Conservation (phyloP, 768 basidiomycete genomes). For the Coprinellus micaceus region DNA sequence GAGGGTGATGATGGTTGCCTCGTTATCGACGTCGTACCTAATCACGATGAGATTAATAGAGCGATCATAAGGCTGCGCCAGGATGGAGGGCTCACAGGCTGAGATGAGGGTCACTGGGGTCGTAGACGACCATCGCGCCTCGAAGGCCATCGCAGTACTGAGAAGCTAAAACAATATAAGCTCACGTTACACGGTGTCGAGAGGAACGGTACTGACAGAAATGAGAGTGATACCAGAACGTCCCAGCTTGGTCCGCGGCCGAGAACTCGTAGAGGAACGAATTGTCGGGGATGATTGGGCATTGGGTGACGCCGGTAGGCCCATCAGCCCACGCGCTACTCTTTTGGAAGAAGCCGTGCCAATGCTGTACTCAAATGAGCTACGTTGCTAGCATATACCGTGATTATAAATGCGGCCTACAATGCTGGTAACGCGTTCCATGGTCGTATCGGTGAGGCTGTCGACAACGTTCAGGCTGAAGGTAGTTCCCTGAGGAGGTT, state of each 20-base stretch:
- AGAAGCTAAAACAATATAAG: background rate
- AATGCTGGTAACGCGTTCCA: slow-evolving; percentile 29
- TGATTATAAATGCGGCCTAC: slow-evolving; percentile 2
- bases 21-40: slow-evolving; percentile 13
- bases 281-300: slow-evolving; percentile 27
- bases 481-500: slow-evolving; percentile 2
- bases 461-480: slow-evolving; percentile 45
- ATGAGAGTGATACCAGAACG: slow-evolving; percentile 30
- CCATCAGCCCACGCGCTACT: slow-evolving; percentile 24
- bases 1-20: slow-evolving; percentile 41
- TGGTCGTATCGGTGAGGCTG: slow-evolving; percentile 35
- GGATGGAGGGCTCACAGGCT: slow-evolving; percentile 26
- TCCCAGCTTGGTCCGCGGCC: slow-evolving; percentile 25
- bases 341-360: slow-evolving; percentile 23
- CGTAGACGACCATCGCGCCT: slow-evolving; percentile 28
- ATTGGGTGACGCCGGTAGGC: slow-evolving; percentile 26
- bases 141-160: slow-evolving; percentile 16
- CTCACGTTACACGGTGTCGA: background rate
- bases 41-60: background rate
- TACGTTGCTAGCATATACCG: background rate
- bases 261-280: slow-evolving; percentile 27
- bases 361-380: slow-evolving; percentile 5
- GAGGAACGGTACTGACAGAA: background rate
- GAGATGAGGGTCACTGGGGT: slow-evolving; percentile 17
- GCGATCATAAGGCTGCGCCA: background rate